phyloP scores from a whole-genome alignment of 768 basidiomycete species.

The Panellus pusillus region DNA sequence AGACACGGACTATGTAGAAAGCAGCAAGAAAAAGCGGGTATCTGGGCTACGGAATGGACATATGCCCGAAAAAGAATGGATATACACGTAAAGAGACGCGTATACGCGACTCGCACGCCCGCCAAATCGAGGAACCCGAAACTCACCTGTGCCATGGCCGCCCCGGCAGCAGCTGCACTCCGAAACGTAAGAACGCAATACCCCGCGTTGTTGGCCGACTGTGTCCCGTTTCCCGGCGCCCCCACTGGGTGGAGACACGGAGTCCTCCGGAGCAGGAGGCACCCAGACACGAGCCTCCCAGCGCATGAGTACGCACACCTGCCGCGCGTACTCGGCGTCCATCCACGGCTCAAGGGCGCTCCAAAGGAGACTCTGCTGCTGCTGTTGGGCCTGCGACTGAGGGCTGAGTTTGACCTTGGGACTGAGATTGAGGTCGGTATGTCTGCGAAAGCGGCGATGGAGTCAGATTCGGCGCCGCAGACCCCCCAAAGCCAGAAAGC shows the following conservation, averaged over 20 bases:
- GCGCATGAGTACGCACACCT: slow-evolving; percentile 82
- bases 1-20: slow-evolving; percentile 77
- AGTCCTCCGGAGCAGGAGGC: slow-evolving; percentile 60
- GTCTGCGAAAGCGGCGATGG: no score
- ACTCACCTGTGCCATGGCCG: slow-evolving; percentile 15
- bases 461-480: no score
- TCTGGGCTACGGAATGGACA: not conserved
- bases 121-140: not conserved
- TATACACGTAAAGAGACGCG: not conserved
- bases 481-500: no score
- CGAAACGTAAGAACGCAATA: slow-evolving; percentile 15
- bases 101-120: not conserved
- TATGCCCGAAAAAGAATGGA: not conserved
- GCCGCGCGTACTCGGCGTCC: slow-evolving; percentile 93
- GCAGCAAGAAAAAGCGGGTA: slow-evolving; percentile 29
- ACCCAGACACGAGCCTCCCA: slow-evolving; percentile 83
- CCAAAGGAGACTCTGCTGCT: slow-evolving; percentile 62
- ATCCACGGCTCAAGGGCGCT: slow-evolving; percentile 93
- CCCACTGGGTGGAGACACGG: slow-evolving; percentile 48
- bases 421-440: not conserved
- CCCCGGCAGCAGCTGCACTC: slow-evolving; percentile 4
- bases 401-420: not conserved
- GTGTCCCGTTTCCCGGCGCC: slow-evolving; percentile 63
- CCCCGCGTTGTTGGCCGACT: slow-evolving; percentile 59
- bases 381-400: not conserved